phyloP scores from a whole-genome alignment of 352 stramenopile genomes.

The Globisporangium spiculum region DNA sequence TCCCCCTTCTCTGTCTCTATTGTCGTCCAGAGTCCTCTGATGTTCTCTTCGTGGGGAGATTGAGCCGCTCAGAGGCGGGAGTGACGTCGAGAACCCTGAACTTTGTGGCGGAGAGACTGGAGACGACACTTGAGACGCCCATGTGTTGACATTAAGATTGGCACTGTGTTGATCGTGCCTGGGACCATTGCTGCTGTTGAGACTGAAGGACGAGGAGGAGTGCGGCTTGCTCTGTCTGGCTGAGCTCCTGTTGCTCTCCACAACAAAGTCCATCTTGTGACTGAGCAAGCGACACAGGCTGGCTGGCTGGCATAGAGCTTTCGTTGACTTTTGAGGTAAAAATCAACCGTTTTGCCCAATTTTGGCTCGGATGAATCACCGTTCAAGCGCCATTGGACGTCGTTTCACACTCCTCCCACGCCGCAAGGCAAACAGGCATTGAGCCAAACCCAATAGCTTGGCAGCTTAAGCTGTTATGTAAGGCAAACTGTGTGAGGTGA shows the following conservation, averaged over 20 bases:
- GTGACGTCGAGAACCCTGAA: neutral
- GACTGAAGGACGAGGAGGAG: neutral
- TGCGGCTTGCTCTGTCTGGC: neutral
- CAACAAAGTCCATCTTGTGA: neutral
- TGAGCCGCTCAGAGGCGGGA: slow-evolving; percentile 4
- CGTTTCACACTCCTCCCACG: too few species aligned
- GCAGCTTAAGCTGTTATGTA: neutral
- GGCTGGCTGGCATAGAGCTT: neutral
- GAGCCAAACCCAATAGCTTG: neutral
- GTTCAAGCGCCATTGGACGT: too few species aligned
- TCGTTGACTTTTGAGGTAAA: neutral
- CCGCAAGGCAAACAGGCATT: too few species aligned
- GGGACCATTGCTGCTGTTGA: neutral
- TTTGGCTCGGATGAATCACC: too few species aligned
- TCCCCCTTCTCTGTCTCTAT: neutral
- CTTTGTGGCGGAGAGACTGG: neutral
- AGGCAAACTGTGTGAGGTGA: neutral
- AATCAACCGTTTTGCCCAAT: too few species aligned
- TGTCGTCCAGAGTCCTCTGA: neutral
- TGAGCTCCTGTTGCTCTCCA: neutral
- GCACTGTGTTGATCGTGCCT: neutral
- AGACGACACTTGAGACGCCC: too few species aligned
- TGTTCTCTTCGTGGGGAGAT: slow-evolving; percentile 9
- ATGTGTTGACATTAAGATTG: neutral
- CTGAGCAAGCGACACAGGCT: neutral